Conservation (phyloP, 2,329 filamentous ascomycete genomes). For the Arthrobotrys sinensis region DNA sequence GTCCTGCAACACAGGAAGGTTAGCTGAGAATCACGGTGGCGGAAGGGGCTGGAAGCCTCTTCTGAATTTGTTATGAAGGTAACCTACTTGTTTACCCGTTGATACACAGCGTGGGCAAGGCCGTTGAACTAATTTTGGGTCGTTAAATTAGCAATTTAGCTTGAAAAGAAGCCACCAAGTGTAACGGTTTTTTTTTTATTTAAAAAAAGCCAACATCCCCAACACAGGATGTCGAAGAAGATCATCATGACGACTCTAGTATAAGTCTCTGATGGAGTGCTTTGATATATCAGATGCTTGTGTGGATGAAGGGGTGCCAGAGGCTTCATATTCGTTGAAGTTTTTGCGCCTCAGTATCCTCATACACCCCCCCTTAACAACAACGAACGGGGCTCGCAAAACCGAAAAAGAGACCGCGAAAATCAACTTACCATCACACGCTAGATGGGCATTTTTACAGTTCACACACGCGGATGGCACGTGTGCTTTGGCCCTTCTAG, state of each 20-base stretch:
- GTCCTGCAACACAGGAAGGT: slow-evolving; percentile 71
- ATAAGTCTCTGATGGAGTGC: slow-evolving; percentile 43
- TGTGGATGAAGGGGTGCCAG: background rate
- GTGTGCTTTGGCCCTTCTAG: slow-evolving; percentile 81
- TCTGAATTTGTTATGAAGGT: slow-evolving; percentile 8
- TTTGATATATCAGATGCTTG: slow-evolving; percentile 1
- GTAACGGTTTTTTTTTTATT: slow-evolving; percentile 1
- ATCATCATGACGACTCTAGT: slow-evolving; percentile 24
- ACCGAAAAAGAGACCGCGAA: slow-evolving; percentile 28
- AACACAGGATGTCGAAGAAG: slow-evolving; percentile 48
- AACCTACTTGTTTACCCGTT: slow-evolving; percentile 78
- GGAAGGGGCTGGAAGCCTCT: background rate
- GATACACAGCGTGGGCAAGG: slow-evolving; percentile 83
- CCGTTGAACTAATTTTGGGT: slow-evolving; percentile 74
- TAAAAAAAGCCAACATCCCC: slow-evolving; percentile 53
- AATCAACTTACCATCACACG: slow-evolving; percentile 69
- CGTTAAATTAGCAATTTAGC: slow-evolving; percentile 31
- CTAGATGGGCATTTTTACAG: slow-evolving; percentile 86
- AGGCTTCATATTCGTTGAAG: background rate
- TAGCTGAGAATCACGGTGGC: slow-evolving; percentile 4
- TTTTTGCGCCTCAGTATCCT: slow-evolving; percentile 29
- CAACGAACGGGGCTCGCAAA: slow-evolving; percentile 25
- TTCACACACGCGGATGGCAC: slow-evolving; percentile 88
- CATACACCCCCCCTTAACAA: slow-evolving; percentile 33
- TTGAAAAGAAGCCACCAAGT: slow-evolving; percentile 51